Evolutionary conservation across 2,329 filamentous ascomycete genomes (phyloP), one percentile per base, ranked within the genome.

Genomic region (Cryphonectria parasitica): DNA sequence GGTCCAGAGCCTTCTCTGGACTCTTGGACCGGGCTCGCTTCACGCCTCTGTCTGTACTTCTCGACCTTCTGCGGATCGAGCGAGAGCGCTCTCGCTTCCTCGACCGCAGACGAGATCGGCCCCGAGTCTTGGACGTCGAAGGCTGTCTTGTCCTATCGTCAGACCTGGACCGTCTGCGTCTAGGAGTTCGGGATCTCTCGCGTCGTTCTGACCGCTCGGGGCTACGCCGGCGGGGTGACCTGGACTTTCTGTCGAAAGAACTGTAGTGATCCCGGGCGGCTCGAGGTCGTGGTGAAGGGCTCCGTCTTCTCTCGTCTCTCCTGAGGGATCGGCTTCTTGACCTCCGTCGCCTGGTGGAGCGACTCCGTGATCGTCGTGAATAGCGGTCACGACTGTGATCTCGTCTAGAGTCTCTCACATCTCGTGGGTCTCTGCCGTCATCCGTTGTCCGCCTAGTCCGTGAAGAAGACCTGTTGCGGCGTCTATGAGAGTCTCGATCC

Each of bases 21-120:
- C 78, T 75, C 11, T 77, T 78, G 3, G 83, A 83, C 39, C 83
- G 83, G 34, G 86, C 86, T 28, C 83, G 82, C 73, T 83, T 86
- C 68, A 78, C 80, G 17, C 61, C 56, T 13, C 81, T 80, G 43
- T 82, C 80, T 10, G 60, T 68, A 36, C 73, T 74, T n/a, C 78
- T 75, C 17, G 71, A 72, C 52, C 52, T 69, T 25, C 64, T 72
- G 22, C 69, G 69, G 28, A 45, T 22, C 19, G 71, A 72, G 8
- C 69, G 63, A 13, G 71, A 72, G 15, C 69, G 69, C 34, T 72
- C 71, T 61, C 71, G 68, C 66, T 61, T 72, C 52, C 52, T 72
- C 25, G 71, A 71, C 15, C 49, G 70, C 7, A 66, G 66, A 6
- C 62, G 69, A 34, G 71, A 71, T 64, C 41, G 70, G 6, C 56